phyloP scores from a whole-genome alignment of 139 green algal genomes.

The Parachlorella kessleri region DNA sequence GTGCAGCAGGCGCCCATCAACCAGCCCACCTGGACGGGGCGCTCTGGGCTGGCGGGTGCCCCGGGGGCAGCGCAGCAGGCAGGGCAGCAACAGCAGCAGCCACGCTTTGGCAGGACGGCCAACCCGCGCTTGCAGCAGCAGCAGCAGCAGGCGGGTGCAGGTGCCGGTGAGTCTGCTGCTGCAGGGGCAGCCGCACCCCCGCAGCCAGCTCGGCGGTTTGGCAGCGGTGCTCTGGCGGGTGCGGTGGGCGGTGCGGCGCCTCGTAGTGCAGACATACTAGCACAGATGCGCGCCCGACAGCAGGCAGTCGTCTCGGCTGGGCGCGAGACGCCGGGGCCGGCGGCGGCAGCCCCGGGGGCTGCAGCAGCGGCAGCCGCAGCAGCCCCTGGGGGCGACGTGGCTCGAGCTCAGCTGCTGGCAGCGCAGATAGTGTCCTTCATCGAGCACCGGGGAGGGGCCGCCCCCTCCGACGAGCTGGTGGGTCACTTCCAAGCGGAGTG shows the following conservation, averaged over 20 bases:
- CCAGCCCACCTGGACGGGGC: slow-evolving; percentile 89
- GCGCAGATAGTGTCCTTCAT: slow-evolving; percentile 61
- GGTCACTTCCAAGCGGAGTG: slow-evolving; percentile 47
- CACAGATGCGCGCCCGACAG: slow-evolving; percentile 48
- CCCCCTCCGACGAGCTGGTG: slow-evolving; percentile 59
- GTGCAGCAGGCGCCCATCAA: slow-evolving; percentile 51
- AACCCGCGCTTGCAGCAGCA: slow-evolving; percentile 16
- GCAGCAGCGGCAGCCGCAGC: slow-evolving; percentile 5
- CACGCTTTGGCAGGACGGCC: slow-evolving; percentile 45
- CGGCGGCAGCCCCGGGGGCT: not conserved
- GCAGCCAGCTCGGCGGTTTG: slow-evolving; percentile 14
- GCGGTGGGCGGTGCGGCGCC: slow-evolving; percentile 24
- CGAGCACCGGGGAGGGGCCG: slow-evolving; percentile 36
- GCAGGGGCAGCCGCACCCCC: not conserved
- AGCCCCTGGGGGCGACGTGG: slow-evolving; percentile 1
- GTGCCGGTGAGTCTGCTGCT: not conserved
- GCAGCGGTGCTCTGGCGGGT: slow-evolving; percentile 4
- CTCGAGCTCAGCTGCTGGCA: slow-evolving; percentile 42
- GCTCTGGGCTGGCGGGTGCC: slow-evolving; percentile 65
- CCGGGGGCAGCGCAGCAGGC: slow-evolving; percentile 15
- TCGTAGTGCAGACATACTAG: slow-evolving; percentile 51
- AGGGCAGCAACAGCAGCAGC: not conserved
- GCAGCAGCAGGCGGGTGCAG: not conserved
- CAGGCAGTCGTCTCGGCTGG: slow-evolving; percentile 23
- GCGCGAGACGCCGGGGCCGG: not conserved